phyloP scores from a whole-genome alignment of 1,284 basidiomycete genomes.

The Sanguinoderma infundibulare region DNA sequence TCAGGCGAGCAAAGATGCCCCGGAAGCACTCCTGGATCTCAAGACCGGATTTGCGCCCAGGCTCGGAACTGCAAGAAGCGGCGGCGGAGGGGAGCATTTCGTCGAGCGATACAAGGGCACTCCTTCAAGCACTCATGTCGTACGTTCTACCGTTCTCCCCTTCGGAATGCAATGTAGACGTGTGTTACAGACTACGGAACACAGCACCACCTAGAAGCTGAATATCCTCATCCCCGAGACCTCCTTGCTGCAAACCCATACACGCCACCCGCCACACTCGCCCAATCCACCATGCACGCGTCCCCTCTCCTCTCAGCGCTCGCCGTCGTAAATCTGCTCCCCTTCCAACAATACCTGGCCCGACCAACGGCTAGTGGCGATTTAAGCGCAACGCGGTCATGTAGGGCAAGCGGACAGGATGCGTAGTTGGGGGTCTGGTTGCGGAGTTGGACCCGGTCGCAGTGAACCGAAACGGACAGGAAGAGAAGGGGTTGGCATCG shows the following conservation, averaged over 20 bases:
- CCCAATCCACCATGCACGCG: constrained; percentile 69
- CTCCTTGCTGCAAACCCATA: constrained; percentile 75
- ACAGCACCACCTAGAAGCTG: constrained; percentile 52
- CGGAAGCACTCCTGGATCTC: constrained; percentile 64
- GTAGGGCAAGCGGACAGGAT: constrained; percentile 63
- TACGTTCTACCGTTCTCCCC: constrained; percentile 36
- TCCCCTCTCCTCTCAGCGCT: constrained; percentile 74
- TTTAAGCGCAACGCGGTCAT: constrained; percentile 80
- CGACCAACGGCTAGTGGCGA: constrained; percentile 77
- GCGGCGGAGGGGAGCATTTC: constrained; percentile 41
- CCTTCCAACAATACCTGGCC: constrained; percentile 60
- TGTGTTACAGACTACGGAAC: constrained; percentile 58
- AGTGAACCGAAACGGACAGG: constrained; percentile 45
- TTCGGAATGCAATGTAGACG: not conserved
- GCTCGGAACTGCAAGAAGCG: constrained; percentile 55
- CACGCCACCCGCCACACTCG: constrained; percentile 74
- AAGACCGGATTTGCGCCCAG: constrained; percentile 71
- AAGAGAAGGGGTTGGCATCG: constrained; percentile 59
- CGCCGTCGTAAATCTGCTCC: constrained; percentile 72
- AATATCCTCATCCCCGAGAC: constrained; percentile 50
- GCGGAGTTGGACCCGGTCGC: constrained; percentile 78
- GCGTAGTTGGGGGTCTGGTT: constrained; percentile 55
- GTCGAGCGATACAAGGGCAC: constrained; percentile 76
- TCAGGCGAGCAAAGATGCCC: constrained; percentile 62
- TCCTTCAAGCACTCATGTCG: constrained; percentile 78